Conservation (phyloP, 192 early-diverging fungal species). For the Mortierella antarctica region DNA sequence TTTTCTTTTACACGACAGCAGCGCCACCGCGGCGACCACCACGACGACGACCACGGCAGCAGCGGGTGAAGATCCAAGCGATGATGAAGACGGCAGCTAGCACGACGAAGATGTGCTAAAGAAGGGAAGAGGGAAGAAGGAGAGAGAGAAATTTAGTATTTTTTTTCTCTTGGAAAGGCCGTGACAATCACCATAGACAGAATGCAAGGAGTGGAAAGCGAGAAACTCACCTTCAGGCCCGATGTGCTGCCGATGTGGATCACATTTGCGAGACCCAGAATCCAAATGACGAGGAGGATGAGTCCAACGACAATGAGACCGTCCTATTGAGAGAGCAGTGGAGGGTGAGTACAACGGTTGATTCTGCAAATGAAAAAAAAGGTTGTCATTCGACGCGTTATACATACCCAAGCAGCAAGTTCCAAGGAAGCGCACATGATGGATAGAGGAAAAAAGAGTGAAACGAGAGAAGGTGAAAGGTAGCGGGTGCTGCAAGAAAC, state of each 20-base stretch:
- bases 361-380: background rate
- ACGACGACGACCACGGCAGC: slow-evolving; percentile 29
- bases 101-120: slow-evolving; percentile 41
- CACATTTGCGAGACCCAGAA: slow-evolving; percentile 22
- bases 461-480: background rate
- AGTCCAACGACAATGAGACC: slow-evolving; percentile 34
- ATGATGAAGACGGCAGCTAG: slow-evolving; percentile 39
- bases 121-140: background rate
- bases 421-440: slow-evolving; percentile 34
- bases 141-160: background rate
- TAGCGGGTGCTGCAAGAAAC: background rate
- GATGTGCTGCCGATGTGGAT: slow-evolving; percentile 25
- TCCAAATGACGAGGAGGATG: slow-evolving; percentile 42
- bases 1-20: slow-evolving; percentile 14
- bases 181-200: background rate
- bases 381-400: background rate
- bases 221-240: slow-evolving; percentile 21
- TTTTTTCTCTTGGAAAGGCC: background rate
- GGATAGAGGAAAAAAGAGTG: background rate
- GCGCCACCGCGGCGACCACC: slow-evolving; percentile 6
- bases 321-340: slow-evolving; percentile 8
- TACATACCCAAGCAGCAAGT: slow-evolving; percentile 36
- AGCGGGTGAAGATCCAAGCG: slow-evolving; percentile 43
- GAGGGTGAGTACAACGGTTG: background rate
- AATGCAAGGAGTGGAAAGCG: background rate